A percentile compares a stretch with the other conserved stretches of the same genome.
Evolutionary conservation across 257 asterid species (phyloP).

Genomic region (Eucommia ulmoides): DNA sequence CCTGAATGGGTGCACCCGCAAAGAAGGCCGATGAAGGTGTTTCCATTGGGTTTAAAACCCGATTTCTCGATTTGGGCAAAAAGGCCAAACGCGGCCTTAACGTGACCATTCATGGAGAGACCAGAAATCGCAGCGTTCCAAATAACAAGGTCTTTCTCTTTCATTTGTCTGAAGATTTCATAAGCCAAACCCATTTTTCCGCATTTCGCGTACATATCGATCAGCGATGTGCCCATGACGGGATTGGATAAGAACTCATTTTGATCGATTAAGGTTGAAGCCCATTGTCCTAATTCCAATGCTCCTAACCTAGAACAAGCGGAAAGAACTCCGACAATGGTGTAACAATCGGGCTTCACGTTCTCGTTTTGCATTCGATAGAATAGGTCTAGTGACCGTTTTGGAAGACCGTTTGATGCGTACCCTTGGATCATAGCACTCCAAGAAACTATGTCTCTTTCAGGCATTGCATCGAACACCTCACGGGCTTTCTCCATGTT

Average conservation of each 20-base stretch:
- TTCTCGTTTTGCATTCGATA: background rate
- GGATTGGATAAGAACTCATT: background rate
- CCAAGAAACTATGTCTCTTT: constrained; percentile 2
- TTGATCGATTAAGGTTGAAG: background rate
- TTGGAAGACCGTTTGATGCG: constrained; percentile 1
- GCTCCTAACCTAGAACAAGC: constrained; percentile 3
- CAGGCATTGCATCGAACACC: background rate
- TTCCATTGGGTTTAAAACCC: background rate
- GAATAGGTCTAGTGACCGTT: background rate
- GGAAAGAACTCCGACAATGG: background rate
- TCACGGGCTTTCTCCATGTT: constrained; percentile 1
- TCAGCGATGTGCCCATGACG: background rate
- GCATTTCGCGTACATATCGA: constrained; percentile 1
- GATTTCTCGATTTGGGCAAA: constrained; percentile 1
- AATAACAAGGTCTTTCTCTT: background rate
- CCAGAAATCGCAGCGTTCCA: constrained; percentile 1
- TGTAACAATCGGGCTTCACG: constrained; percentile 1
- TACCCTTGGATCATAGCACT: constrained; percentile 2
- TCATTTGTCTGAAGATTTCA: background rate
- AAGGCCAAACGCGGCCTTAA: background rate
- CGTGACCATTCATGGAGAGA: constrained; percentile 1
- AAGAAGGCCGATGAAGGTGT: constrained; percentile 1
- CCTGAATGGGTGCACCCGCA: constrained; percentile 2
- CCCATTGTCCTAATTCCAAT: background rate
- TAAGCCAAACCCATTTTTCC: background rate